A percentile compares a stretch with the other conserved stretches of the same genome.
These are phyloP conservation scores for Medicago truncatula DNA, from an alignment of 306 rosid genomes.

Conservation along the genomic window DNA sequence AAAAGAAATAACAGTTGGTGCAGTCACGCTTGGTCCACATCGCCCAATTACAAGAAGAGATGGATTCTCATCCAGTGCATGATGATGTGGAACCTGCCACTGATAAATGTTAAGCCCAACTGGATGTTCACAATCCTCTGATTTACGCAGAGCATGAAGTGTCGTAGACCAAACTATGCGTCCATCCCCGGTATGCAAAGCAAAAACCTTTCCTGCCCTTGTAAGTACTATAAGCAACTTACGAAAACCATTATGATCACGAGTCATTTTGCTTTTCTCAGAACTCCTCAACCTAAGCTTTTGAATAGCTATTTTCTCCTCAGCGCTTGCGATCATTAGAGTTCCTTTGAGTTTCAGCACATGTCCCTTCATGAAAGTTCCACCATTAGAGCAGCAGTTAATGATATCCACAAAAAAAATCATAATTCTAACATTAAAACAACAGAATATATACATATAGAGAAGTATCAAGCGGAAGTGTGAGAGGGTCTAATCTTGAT, in stretches of 20 bases:
- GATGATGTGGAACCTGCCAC: conserved; percentile 99
- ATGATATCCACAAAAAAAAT: conserved; percentile 24
- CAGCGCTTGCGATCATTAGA: conserved; percentile 91
- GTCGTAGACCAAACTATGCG: conserved; percentile 87
- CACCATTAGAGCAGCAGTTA: conserved; percentile 43
- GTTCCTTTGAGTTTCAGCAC: conserved; percentile 94
- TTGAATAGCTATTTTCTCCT: conserved; percentile 86
- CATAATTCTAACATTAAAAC: conserved; percentile 30
- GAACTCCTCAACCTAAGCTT: conserved; percentile 82
- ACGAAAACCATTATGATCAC: conserved; percentile 98
- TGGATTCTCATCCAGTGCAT: conserved; percentile 93
- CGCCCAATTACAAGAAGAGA: conserved; percentile 80
- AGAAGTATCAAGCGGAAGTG: not conserved
- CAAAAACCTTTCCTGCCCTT: conserved; percentile 87
- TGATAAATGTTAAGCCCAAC: conserved; percentile 82
- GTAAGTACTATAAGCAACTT: conserved; percentile 89
- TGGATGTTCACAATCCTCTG: conserved; percentile 71
- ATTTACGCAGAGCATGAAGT: conserved; percentile 62
- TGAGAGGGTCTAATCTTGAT: conserved; percentile 22
- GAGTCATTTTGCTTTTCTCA: conserved; percentile 96
- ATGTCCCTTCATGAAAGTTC: conserved; percentile 70
- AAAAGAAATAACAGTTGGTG: conserved; percentile 77
- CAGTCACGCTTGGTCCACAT: conserved; percentile 69
- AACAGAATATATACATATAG: not conserved
- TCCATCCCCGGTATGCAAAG: conserved; percentile 98